Percentiles rank a stretch among this genome's conserved stretches.
Evolutionary conservation across 192 early-diverging fungal genomes (phyloP).

Genomic region (Lunasporangiospora selenospora): DNA sequence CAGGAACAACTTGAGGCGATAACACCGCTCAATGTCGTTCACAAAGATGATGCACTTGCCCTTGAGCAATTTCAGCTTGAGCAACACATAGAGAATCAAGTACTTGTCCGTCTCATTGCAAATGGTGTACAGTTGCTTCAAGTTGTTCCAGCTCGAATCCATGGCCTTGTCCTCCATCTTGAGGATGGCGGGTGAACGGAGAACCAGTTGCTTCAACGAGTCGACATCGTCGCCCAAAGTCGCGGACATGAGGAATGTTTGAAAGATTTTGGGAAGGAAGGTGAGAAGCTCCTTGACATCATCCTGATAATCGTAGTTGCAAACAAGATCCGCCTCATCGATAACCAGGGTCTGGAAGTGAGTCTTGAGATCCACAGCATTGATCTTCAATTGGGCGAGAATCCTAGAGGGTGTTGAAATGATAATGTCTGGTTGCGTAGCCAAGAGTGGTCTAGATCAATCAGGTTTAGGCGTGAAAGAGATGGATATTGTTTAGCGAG

Average conservation of each 20-base stretch:
- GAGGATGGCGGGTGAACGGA: conserved; percentile 84
- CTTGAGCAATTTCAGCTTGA: conserved; percentile 89
- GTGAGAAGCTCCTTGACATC: conserved; percentile 82
- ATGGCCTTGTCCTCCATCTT: conserved; percentile 82
- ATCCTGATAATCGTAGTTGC: conserved; percentile 93
- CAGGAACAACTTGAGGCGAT: conserved; percentile 90
- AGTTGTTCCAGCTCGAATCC: conserved; percentile 70
- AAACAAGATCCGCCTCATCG: conserved; percentile 95
- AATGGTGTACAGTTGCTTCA: conserved; percentile 44
- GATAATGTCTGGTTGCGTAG: conserved; percentile 86
- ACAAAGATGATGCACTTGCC: conserved; percentile 97
- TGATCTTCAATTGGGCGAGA: conserved; percentile 77
- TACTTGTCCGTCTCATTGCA: conserved; percentile 88
- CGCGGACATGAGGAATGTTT: conserved; percentile 94
- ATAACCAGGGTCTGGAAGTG: conserved; percentile 83
- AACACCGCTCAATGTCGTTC: conserved; percentile 94
- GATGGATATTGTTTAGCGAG: too few relatives aligned
- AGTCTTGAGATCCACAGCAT: conserved; percentile 35
- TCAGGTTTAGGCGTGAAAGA: too few relatives aligned
- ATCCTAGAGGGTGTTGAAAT: conserved; percentile 87
- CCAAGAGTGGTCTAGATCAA: conserved; percentile 76
- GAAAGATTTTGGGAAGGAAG: conserved; percentile 85
- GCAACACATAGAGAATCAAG: conserved; percentile 84
- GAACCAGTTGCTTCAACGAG: conserved; percentile 80
- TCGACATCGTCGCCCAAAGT: conserved; percentile 92